Conservation (phyloP, 2,329 filamentous ascomycete species). For the Cercospora citrullina region DNA sequence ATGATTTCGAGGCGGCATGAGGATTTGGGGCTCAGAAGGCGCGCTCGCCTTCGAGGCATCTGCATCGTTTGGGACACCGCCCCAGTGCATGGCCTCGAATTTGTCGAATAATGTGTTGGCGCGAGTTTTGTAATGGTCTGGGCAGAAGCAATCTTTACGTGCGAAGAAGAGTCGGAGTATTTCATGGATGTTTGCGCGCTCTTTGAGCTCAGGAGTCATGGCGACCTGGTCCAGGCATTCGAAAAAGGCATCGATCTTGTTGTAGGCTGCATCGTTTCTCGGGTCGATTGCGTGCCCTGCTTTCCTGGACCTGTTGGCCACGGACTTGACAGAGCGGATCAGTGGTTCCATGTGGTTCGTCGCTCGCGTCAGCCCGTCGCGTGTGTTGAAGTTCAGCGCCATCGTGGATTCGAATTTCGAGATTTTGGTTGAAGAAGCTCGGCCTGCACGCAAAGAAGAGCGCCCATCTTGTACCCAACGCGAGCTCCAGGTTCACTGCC, state of each 20-base stretch:
- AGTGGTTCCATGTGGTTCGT: too few species aligned
- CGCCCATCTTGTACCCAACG: not conserved
- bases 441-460: not conserved
- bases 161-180: not conserved
- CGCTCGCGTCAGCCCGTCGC: fast-evolving
- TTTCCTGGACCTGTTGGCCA: not conserved
- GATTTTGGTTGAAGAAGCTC: not conserved
- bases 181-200: not conserved
- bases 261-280: not conserved
- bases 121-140: not conserved
- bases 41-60: too few species aligned
- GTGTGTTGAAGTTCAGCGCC: not conserved
- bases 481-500: not conserved
- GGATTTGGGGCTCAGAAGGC: too few species aligned
- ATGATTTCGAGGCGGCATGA: not conserved
- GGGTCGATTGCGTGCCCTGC: not conserved
- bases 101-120: not conserved
- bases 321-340: not conserved
- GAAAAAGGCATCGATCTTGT: not conserved
- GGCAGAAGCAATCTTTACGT: not conserved
- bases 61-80: not conserved
- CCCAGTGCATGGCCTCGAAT: not conserved
- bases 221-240: not conserved
- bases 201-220: not conserved
- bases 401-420: not conserved